phyloP scores from a whole-genome alignment of 2,329 filamentous ascomycete genomes.

The Chaetomiaceae sp. region DNA sequence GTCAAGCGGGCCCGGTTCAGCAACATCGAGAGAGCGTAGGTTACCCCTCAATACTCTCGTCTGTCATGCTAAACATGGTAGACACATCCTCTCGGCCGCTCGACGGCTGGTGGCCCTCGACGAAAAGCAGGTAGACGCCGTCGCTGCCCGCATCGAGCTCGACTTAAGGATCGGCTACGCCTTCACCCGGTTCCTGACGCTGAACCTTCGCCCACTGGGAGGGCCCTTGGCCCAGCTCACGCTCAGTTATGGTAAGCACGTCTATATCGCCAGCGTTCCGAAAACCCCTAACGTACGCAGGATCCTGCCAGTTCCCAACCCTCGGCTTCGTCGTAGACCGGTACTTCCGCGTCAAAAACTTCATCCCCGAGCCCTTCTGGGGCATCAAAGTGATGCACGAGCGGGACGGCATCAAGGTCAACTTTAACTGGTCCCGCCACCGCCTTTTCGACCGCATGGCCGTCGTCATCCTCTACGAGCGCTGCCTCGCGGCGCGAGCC shows the following conservation, averaged over 20 bases:
- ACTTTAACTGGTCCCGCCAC: slow-evolving; percentile 77
- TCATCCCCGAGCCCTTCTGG: slow-evolving; percentile 91
- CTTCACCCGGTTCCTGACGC: slow-evolving; percentile 84
- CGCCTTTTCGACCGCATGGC: slow-evolving; percentile 84
- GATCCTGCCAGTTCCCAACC: slow-evolving; percentile 93
- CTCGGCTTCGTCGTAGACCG: slow-evolving; percentile 95
- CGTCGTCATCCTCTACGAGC: slow-evolving; percentile 77
- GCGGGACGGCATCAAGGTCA: slow-evolving; percentile 72
- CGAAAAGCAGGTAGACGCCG: slow-evolving; percentile 80
- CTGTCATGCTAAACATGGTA: slow-evolving; percentile 33
- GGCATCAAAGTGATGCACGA: slow-evolving; percentile 78
- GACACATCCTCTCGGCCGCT: slow-evolving; percentile 83
- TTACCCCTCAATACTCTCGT: slow-evolving; percentile 5
- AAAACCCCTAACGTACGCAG: slow-evolving; percentile 36
- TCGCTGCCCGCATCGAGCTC: slow-evolving; percentile 83
- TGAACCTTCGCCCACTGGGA: slow-evolving; percentile 69
- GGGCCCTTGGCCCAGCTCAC: slow-evolving; percentile 60
- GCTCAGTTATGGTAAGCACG: slow-evolving; percentile 71
- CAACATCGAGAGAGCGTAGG: slow-evolving; percentile 87
- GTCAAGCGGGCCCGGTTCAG: slow-evolving; percentile 88
- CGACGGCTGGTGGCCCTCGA: slow-evolving; percentile 73
- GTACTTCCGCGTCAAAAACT: slow-evolving; percentile 90
- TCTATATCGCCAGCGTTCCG: not conserved
- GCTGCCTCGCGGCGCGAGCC: slow-evolving; percentile 69
- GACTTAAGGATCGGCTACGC: slow-evolving; percentile 89